These are phyloP conservation scores for Lentinus brumalis DNA, from an alignment of 768 basidiomycete genomes.

Conservation along the genomic window DNA sequence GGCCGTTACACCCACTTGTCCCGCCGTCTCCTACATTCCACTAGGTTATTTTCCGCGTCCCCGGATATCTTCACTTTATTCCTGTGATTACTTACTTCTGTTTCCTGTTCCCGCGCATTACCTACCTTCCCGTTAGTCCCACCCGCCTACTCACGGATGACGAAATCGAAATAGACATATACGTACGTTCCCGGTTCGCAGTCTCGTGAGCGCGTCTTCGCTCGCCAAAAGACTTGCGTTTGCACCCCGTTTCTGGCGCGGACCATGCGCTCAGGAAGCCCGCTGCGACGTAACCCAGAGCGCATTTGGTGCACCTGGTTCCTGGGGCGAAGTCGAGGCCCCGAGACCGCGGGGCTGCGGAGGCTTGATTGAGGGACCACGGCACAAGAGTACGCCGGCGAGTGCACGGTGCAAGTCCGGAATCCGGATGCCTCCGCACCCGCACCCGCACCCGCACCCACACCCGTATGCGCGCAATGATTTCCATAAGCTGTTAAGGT, in stretches of 20 bases:
- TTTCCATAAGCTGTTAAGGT: constrained; percentile 19
- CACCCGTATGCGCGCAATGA: constrained; percentile 8
- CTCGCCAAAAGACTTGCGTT: constrained; percentile 8
- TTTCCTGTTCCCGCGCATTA: background rate
- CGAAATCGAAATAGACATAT: background rate
- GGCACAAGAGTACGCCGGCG: constrained; percentile 3
- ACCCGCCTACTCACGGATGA: background rate
- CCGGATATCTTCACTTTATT: constrained; percentile 19
- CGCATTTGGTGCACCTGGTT: constrained; percentile 12
- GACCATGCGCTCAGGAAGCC: constrained; percentile 18
- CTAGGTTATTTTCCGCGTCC: constrained; percentile 26
- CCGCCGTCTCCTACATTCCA: background rate
- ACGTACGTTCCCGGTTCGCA: background rate
- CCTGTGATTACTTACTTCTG: constrained; percentile 25
- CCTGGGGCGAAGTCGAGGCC: constrained; percentile 5
- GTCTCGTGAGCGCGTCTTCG: constrained; percentile 15
- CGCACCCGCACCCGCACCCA: background rate
- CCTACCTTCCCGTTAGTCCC: background rate
- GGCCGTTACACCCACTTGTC: constrained; percentile 5
- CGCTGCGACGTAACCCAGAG: constrained; percentile 12
- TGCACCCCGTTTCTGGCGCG: constrained; percentile 12
- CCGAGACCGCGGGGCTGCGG: constrained; percentile 4
- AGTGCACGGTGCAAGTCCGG: constrained; percentile 11
- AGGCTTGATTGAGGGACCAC: constrained; percentile 15
- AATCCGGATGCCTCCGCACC: background rate